phyloP scores from a whole-genome alignment of 208 protist species.

The Trypanosoma melophagium region DNA sequence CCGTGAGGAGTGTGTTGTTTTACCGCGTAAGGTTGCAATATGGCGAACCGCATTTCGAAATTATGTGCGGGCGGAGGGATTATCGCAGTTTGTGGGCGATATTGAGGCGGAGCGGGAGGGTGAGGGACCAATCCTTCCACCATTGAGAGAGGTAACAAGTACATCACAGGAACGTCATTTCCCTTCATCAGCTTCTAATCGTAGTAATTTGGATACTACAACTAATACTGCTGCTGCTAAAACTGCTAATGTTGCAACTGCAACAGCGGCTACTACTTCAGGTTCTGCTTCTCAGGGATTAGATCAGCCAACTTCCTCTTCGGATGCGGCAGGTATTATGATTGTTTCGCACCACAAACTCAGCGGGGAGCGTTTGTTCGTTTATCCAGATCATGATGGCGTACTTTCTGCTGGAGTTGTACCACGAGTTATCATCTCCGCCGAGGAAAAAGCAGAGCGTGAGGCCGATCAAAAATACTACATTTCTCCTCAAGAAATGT shows the following conservation, averaged over 20 bases:
- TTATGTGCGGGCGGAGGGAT: slow-evolving; percentile 50
- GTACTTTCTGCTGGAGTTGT: slow-evolving; percentile 79
- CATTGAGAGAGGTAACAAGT: slow-evolving; percentile 18
- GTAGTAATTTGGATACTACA: background rate
- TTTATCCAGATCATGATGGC: slow-evolving; percentile 87
- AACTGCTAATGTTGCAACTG: background rate
- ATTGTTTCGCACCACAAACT: slow-evolving; percentile 90
- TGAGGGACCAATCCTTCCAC: slow-evolving; percentile 54
- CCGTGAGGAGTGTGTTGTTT: slow-evolving; percentile 68
- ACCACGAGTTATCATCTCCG: slow-evolving; percentile 64
- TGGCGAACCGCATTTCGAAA: slow-evolving; percentile 59
- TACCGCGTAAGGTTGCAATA: slow-evolving; percentile 47
- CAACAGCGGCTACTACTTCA: background rate
- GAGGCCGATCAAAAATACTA: slow-evolving; percentile 47
- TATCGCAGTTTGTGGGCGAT: slow-evolving; percentile 61
- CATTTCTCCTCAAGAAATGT: slow-evolving; percentile 59
- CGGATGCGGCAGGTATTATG: slow-evolving; percentile 42
- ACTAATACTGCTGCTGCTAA: slow-evolving; percentile 7
- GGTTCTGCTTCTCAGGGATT: background rate
- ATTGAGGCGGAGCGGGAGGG: slow-evolving; percentile 61
- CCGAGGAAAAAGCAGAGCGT: slow-evolving; percentile 60
- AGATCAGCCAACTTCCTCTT: background rate
- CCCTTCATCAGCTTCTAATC: too few species aligned
- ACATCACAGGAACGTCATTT: too few species aligned
- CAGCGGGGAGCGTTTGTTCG: slow-evolving; percentile 55